Base-by-base conservation (phyloP, 352 stramenopile species). In the Peronosclerospora sorghi region DNA sequence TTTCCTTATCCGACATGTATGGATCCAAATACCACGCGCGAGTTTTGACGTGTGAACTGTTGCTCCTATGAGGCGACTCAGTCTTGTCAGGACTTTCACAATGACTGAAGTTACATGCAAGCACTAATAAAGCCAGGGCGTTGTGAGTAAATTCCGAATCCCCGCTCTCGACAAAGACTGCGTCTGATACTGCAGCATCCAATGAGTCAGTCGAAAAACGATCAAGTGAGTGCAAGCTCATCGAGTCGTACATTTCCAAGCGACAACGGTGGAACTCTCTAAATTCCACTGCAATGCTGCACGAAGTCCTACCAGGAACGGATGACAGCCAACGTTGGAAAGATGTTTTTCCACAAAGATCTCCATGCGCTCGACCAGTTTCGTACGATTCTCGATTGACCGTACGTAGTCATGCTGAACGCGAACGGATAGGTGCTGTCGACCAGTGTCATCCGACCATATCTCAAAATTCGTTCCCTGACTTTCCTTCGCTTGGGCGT, bases 161-260 rank as follows among this genome's bases (percentile, higher is more conserved):
- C 1, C 71, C 75, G 20, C 71, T 86, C 48, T 86, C 75, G 7
- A 86, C 57, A 32, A 88, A 80, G 7, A 85, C 73, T 2, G 75
- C 57, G 37, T 88, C 75, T 3, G 75, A 84, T 24, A 88, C 73
- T 88, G 32, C 7, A 41, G 10, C 12, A 40, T 34, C 28, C 4
- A 34, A 10, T 34, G 4, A 34, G 9, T 34, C 28, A 13, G 28
- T 3, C 4, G n/a, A 15, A 13, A 15, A 34, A 8, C 5, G 8
- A 34, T 5, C 28, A 15, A 34, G 28, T n/a, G 8, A 34, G 28
- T 15, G 8, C 9, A 15, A 3, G 4, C 5, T 2, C 8, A 68
- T n/a, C n/a, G n/a, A n/a, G n/a, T n/a, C 67, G 32, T 62, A 88
- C 76, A 29, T 57, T 66, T 68, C 76, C 76, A 88, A 12, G 68